Evolutionary conservation across 2,329 filamentous ascomycete species (phyloP).

Genomic region (Aspergillus vadensis): DNA sequence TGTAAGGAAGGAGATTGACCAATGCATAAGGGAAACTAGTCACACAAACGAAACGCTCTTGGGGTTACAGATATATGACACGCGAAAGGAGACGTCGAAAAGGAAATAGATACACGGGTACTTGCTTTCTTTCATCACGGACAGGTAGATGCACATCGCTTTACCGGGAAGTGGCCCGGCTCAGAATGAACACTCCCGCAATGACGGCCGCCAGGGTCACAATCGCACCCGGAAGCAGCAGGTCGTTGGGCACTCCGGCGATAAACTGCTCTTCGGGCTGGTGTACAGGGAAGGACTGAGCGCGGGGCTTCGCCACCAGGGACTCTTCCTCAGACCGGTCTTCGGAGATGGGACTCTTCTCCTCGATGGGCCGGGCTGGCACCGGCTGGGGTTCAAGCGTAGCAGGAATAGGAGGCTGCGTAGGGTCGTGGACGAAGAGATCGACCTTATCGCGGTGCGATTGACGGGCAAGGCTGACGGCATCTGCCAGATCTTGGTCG

Average conservation of each 20-base stretch:
- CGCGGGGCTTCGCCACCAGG: constrained; percentile 43
- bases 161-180: constrained; percentile 60
- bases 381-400: constrained; percentile 62
- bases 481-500: constrained; percentile 88
- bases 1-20: constrained; percentile 16
- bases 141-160: neutral
- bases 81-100: constrained; percentile 4
- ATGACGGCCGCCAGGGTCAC: constrained; percentile 95
- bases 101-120: constrained; percentile 14
- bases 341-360: constrained; percentile 46
- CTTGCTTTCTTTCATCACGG: constrained; percentile 2
- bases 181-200: constrained; percentile 86
- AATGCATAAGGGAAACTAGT: constrained; percentile 5
- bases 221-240: constrained; percentile 89
- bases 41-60: constrained; percentile 12
- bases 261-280: constrained; percentile 75
- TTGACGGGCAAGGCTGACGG: constrained; percentile 79
- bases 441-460: constrained; percentile 88
- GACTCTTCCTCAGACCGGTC: constrained; percentile 56
- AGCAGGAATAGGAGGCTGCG: constrained; percentile 76
- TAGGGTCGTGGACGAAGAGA: constrained; percentile 91
- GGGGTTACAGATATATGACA: constrained; percentile 16
- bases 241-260: constrained; percentile 87
- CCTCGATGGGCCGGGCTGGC: constrained; percentile 51
- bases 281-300: constrained; percentile 51